Evolutionary conservation across 1,284 basidiomycete species (phyloP).

Genomic region (Cutaneotrichosporon sp.): DNA sequence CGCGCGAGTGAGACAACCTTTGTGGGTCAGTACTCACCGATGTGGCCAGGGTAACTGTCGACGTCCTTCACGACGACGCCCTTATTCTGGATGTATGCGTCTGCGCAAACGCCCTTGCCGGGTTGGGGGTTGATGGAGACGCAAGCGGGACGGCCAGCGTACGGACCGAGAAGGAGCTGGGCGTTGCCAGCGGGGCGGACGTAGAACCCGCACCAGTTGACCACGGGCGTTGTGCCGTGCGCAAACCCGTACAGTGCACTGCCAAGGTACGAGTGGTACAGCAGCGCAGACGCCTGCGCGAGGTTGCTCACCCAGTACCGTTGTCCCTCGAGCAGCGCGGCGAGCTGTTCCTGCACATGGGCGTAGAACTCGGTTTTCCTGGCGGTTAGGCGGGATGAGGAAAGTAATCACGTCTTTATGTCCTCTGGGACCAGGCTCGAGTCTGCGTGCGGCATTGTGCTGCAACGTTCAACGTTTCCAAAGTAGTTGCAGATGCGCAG

Average conservation of each 20-base stretch:
- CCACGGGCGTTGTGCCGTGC: slow-evolving; percentile 52
- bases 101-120: slow-evolving; percentile 73
- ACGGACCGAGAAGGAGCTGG: slow-evolving; percentile 67
- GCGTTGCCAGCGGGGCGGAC: slow-evolving; percentile 55
- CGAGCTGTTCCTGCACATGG: slow-evolving; percentile 63
- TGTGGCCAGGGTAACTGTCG: slow-evolving; percentile 75
- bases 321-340: slow-evolving; percentile 60
- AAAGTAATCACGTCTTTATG: slow-evolving; percentile 53
- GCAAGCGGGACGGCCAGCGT: slow-evolving; percentile 82
- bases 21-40: slow-evolving; percentile 43
- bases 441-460: slow-evolving; percentile 78
- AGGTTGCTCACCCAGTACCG: slow-evolving; percentile 82
- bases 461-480: too few species aligned
- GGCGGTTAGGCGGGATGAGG: neutral
- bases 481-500: too few species aligned
- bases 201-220: slow-evolving; percentile 90
- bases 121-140: slow-evolving; percentile 64
- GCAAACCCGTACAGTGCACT: slow-evolving; percentile 58
- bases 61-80: slow-evolving; percentile 68
- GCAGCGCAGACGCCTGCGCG: slow-evolving; percentile 69
- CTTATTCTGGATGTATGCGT: slow-evolving; percentile 58
- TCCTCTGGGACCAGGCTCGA: slow-evolving; percentile 63
- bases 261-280: slow-evolving; percentile 69
- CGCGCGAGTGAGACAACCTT: neutral
- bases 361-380: slow-evolving; percentile 68